phyloP scores from a whole-genome alignment of 371 early-diverging fungal species.

The Mucor mucedo region DNA sequence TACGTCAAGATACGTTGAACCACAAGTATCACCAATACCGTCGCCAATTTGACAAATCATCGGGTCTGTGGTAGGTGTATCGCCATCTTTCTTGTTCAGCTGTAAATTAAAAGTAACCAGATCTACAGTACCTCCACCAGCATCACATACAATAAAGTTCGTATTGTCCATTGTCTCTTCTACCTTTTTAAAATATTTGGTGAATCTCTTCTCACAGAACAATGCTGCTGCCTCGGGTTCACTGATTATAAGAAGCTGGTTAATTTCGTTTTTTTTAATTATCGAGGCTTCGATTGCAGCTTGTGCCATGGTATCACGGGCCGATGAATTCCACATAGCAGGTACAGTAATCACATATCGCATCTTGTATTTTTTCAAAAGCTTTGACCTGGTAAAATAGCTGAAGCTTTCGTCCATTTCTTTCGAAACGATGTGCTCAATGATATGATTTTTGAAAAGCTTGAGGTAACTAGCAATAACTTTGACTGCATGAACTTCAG shows the following conservation, averaged over 20 bases:
- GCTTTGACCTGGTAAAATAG: background rate
- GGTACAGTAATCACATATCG: conserved; percentile 18
- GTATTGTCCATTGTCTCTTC: conserved; percentile 10
- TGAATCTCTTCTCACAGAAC: conserved; percentile 28
- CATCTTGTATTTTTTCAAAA: background rate
- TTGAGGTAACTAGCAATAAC: conserved; percentile 5
- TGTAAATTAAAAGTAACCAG: background rate
- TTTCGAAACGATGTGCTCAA: background rate
- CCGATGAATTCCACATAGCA: conserved; percentile 46
- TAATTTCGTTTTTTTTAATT: conserved; percentile 32
- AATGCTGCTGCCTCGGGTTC: conserved; percentile 52
- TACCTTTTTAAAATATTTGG: background rate
- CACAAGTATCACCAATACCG: conserved; percentile 55
- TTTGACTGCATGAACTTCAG: background rate
- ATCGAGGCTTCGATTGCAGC: conserved; percentile 43
- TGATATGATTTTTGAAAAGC: background rate
- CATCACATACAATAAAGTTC: conserved; percentile 48
- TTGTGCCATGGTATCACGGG: conserved; percentile 41
- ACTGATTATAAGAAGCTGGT: conserved; percentile 44
- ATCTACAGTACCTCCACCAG: conserved; percentile 66
- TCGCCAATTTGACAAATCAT: conserved; percentile 30
- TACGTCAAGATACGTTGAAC: conserved; percentile 51
- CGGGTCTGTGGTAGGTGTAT: background rate
- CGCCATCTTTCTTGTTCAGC: background rate
- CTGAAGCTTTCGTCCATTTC: background rate